phyloP scores from a whole-genome alignment of 2,329 filamentous ascomycete species.

The Penicillium italicum region DNA sequence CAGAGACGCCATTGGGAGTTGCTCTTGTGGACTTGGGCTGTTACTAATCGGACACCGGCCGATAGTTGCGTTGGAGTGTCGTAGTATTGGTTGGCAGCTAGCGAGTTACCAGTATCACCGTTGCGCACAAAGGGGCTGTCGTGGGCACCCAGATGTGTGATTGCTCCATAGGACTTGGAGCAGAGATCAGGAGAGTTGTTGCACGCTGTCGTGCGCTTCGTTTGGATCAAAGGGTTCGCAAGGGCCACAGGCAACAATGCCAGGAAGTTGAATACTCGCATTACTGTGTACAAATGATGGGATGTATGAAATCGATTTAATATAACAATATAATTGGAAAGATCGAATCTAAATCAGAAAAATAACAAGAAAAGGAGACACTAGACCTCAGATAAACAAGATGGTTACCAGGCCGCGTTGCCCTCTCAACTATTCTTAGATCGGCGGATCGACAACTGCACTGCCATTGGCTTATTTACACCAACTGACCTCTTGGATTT shows the following conservation, averaged over 20 bases:
- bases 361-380: neutral
- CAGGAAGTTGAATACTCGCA: conserved; percentile 31
- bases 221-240: conserved; percentile 24
- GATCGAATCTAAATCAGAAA: neutral
- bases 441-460: conserved; percentile 17
- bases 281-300: conserved; percentile 13
- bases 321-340: neutral
- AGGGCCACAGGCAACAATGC: conserved; percentile 29
- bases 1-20: conserved; percentile 63
- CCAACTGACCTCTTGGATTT: neutral
- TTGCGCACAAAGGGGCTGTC: conserved; percentile 70
- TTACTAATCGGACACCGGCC: conserved; percentile 67
- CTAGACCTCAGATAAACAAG: conserved; percentile 9
- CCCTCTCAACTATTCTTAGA: conserved; percentile 31
- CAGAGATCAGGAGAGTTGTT: conserved; percentile 79
- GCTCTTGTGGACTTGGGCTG: conserved; percentile 66
- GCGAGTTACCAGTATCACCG: conserved; percentile 56
- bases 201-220: conserved; percentile 54
- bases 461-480: conserved; percentile 8
- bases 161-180: conserved; percentile 65
- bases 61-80: conserved; percentile 68
- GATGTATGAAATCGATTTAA: neutral
- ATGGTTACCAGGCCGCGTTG: conserved; percentile 27
- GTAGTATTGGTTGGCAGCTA: conserved; percentile 69
- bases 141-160: conserved; percentile 76